Percentiles rank a stretch among this genome's conserved stretches.
These are phyloP conservation scores for Ashbya aceris DNA, from an alignment of 1,139 yeast species.

Conservation along the genomic window DNA sequence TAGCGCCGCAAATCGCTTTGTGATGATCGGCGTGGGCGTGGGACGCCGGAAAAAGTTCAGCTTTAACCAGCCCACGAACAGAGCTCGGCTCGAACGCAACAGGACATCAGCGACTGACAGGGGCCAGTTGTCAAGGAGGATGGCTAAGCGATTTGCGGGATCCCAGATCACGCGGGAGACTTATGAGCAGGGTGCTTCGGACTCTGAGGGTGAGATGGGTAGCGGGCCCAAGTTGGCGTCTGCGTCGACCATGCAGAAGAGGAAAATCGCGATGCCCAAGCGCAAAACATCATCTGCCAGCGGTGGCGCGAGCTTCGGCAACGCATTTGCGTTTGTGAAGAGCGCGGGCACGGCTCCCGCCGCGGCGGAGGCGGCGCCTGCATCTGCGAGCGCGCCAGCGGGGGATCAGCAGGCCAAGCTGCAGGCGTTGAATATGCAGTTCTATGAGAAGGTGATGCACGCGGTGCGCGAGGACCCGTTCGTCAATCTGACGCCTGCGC, in stretches of 20 bases:
- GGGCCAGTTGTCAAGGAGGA: slow-evolving; percentile 13
- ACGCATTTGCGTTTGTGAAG: slow-evolving; percentile 13
- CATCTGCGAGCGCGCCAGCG: not conserved
- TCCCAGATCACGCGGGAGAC: slow-evolving; percentile 46
- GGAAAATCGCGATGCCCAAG: slow-evolving; percentile 61
- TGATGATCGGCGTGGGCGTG: too few species aligned
- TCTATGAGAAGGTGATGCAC: slow-evolving; percentile 42
- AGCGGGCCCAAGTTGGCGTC: slow-evolving; percentile 42
- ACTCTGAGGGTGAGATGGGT: slow-evolving; percentile 34
- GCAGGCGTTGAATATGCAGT: slow-evolving; percentile 62
- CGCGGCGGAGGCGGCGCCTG: not conserved
- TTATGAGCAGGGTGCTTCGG: slow-evolving; percentile 23
- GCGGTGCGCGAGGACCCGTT: slow-evolving; percentile 40
- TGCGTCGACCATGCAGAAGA: slow-evolving; percentile 50
- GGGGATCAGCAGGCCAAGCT: slow-evolving; percentile 31
- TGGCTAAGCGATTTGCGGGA: slow-evolving; percentile 64
- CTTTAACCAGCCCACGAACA: too few species aligned
- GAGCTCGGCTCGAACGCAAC: not conserved
- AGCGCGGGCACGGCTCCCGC: slow-evolving; percentile 1
- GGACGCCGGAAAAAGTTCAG: too few species aligned
- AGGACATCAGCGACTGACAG: not conserved
- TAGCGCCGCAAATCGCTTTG: too few species aligned
- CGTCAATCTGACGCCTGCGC: slow-evolving; percentile 48
- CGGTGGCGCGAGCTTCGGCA: slow-evolving; percentile 11
- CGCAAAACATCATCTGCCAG: slow-evolving; percentile 17